Conservation (phyloP, 2,329 filamentous ascomycete species). For the Phoma sp. region DNA sequence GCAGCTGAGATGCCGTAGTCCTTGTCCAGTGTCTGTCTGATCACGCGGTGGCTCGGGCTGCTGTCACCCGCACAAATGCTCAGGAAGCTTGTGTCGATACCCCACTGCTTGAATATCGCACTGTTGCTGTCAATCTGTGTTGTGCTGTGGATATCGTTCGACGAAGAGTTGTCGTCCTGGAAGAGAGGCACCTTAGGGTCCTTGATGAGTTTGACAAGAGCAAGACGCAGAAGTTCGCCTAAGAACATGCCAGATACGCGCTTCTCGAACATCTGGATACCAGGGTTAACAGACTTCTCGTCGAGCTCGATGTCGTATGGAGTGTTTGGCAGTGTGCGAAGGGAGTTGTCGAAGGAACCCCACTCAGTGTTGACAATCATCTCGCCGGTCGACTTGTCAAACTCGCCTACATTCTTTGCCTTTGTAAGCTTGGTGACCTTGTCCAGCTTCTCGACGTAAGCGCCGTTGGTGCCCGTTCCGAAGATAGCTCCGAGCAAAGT, state of each 20-base stretch:
- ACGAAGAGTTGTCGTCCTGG: slow-evolving; percentile 74
- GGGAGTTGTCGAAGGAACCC: slow-evolving; percentile 96
- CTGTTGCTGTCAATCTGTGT: slow-evolving; percentile 66
- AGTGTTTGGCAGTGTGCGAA: slow-evolving; percentile 86
- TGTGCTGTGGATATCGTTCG: slow-evolving; percentile 71
- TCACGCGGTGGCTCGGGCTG: slow-evolving; percentile 71
- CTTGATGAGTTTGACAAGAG: slow-evolving; percentile 74
- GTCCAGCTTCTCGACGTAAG: slow-evolving; percentile 89
- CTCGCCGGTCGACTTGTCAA: slow-evolving; percentile 80
- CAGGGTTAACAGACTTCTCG: slow-evolving; percentile 82
- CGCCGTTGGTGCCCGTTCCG: slow-evolving; percentile 95
- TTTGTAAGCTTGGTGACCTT: slow-evolving; percentile 78
- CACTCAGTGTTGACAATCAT: slow-evolving; percentile 99
- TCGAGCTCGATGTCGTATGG: slow-evolving; percentile 83
- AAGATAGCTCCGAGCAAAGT: slow-evolving; percentile 97
- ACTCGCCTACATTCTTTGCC: slow-evolving; percentile 59
- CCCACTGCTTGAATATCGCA: slow-evolving; percentile 78
- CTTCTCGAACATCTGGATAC: slow-evolving; percentile 99
- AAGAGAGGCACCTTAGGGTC: slow-evolving; percentile 74
- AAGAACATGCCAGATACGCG: slow-evolving; percentile 98
- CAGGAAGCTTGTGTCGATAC: slow-evolving; percentile 88
- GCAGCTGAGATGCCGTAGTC: slow-evolving; percentile 78
- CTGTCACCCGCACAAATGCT: slow-evolving; percentile 84
- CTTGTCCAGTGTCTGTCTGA: slow-evolving; percentile 79
- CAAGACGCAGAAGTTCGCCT: slow-evolving; percentile 86